Percentiles rank a stretch among this genome's conserved stretches.
Evolutionary conservation across 2,329 filamentous ascomycete genomes (phyloP).

Genomic region (Purpureocillium takamizusanense): DNA sequence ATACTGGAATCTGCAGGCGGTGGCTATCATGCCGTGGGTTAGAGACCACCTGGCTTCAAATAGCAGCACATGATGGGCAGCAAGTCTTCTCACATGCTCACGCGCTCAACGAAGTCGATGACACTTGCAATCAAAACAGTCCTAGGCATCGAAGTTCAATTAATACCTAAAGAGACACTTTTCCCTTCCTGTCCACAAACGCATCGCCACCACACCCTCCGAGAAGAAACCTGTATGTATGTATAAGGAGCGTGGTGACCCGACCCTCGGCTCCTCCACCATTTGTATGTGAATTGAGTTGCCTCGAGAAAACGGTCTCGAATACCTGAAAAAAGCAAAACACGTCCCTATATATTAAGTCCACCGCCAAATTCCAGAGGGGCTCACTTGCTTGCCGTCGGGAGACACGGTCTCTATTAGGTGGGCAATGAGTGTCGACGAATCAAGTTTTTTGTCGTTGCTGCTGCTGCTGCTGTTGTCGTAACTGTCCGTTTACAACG

Average conservation of each 20-base stretch:
- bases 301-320: not conserved
- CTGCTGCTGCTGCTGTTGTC: no score
- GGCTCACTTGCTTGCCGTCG: no score
- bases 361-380: not conserved
- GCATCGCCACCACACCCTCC: no score
- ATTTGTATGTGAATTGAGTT: not conserved
- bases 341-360: not conserved
- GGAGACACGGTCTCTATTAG: not conserved
- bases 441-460: not conserved
- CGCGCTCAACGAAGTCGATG: no score
- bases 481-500: not conserved
- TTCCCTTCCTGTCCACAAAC: not conserved
- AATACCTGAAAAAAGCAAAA: not conserved
- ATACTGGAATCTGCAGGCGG: conserved; percentile 49
- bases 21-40: conserved; percentile 13
- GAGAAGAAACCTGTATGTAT: not conserved
- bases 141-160: no score
- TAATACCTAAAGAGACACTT: conserved; percentile 1
- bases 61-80: no score
- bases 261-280: not conserved
- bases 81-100: not conserved
- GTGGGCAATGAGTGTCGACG: not conserved
- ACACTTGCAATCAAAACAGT: no score
- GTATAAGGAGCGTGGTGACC: conserved; percentile 1
- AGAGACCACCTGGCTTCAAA: conserved; percentile 1